Conservation (phyloP, 208 protist species). For the Phytomonas sp. region DNA sequence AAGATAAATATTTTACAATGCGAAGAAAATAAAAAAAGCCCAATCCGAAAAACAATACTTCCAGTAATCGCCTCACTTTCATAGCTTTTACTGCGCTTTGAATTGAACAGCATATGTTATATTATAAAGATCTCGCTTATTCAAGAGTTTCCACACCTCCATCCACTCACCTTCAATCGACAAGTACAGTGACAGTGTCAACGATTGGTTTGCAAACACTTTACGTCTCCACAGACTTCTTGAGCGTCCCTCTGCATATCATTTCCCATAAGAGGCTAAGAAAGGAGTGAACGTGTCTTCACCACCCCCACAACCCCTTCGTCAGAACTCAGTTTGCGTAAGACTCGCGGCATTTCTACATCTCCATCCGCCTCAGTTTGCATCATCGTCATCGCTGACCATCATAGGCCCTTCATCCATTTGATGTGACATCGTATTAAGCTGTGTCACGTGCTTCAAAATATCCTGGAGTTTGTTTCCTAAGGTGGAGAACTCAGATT, state of each 20-base stretch:
- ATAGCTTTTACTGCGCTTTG: not conserved
- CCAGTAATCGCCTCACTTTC: not conserved
- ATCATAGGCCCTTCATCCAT: conserved; percentile 21
- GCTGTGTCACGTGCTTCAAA: conserved; percentile 64
- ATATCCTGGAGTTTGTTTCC: conserved; percentile 74
- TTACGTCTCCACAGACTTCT: not conserved
- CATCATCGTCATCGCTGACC: not conserved
- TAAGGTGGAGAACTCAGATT: conserved; percentile 63
- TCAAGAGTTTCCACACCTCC: not conserved
- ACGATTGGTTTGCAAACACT: not conserved
- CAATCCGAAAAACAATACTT: not conserved
- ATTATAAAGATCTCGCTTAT: not conserved
- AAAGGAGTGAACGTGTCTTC: not conserved
- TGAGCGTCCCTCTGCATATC: not conserved
- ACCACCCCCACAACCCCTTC: not conserved
- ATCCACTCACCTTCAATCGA: not conserved
- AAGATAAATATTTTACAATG: not conserved
- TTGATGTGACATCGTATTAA: conserved; percentile 79
- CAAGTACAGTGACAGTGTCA: not conserved
- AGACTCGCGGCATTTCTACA: not conserved
- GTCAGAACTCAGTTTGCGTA: not conserved
- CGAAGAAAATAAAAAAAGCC: not conserved
- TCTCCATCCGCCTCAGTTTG: not conserved
- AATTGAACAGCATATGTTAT: not conserved
- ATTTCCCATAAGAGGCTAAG: not conserved